Conservation (phyloP, 2,329 filamentous ascomycete genomes). For the Diplodia corticola region DNA sequence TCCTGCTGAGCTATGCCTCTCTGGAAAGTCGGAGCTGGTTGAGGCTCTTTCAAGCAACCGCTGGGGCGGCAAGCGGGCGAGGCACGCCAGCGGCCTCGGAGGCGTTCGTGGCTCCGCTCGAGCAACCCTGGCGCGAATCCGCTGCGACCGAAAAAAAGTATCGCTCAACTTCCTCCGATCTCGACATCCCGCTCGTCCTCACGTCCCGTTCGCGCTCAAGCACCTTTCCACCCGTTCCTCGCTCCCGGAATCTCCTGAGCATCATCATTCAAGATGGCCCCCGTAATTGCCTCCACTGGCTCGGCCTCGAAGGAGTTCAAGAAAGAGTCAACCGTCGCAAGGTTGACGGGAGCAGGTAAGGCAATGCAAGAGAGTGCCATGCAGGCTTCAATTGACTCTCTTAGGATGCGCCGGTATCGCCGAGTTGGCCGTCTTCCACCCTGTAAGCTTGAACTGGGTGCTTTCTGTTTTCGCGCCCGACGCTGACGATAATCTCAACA, state of each 20-base stretch:
- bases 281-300: slow-evolving; percentile 26
- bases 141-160: slow-evolving; percentile 23
- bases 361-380: not conserved
- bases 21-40: not conserved
- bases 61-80: not conserved
- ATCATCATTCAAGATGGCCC: slow-evolving; percentile 8
- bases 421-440: slow-evolving; percentile 90
- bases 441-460: slow-evolving; percentile 52
- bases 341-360: slow-evolving; percentile 87
- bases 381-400: slow-evolving; percentile 26
- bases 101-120: slow-evolving; percentile 7
- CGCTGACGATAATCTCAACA: slow-evolving; percentile 44
- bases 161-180: slow-evolving; percentile 20
- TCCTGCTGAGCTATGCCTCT: not conserved
- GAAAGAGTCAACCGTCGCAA: slow-evolving; percentile 85
- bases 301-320: slow-evolving; percentile 63
- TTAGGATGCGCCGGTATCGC: slow-evolving; percentile 88
- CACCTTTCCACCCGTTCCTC: not conserved
- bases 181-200: not conserved
- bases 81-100: slow-evolving; percentile 13
- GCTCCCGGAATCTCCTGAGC: slow-evolving; percentile 1
- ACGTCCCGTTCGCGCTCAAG: not conserved
- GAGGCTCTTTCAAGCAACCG: not conserved
- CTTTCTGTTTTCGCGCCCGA: slow-evolving; percentile 24
- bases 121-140: slow-evolving; percentile 21